These are phyloP conservation scores for Ganoderma lingzhi DNA, from an alignment of 1,284 basidiomycete genomes.

Conservation along the genomic window DNA sequence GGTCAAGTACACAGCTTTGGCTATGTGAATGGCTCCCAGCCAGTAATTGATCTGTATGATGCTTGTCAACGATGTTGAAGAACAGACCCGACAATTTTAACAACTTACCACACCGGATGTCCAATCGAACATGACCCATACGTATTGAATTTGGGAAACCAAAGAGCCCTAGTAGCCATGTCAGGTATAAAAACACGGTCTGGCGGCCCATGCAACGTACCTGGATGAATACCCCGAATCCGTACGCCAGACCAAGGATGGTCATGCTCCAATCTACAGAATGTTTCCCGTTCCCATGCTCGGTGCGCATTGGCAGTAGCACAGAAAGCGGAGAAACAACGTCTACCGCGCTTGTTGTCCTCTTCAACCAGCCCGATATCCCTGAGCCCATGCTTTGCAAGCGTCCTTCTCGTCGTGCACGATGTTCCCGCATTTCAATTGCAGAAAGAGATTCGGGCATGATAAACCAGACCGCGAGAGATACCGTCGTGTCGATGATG, in stretches of 20 bases:
- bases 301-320: slow-evolving; percentile 58
- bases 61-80: background rate
- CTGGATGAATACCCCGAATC: slow-evolving; percentile 56
- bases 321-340: slow-evolving; percentile 68
- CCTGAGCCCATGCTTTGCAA: slow-evolving; percentile 14
- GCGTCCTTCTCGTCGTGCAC: slow-evolving; percentile 42
- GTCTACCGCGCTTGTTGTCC: slow-evolving; percentile 33
- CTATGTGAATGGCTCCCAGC: slow-evolving; percentile 63
- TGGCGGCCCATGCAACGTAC: background rate
- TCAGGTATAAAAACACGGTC: background rate
- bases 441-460: slow-evolving; percentile 77
- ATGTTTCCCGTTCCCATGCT: slow-evolving; percentile 40
- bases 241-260: slow-evolving; percentile 63
- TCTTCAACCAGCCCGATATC: slow-evolving; percentile 37
- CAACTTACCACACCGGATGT: slow-evolving; percentile 63
- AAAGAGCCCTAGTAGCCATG: background rate
- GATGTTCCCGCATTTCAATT: slow-evolving; percentile 27
- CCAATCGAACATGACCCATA: slow-evolving; percentile 72
- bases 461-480: slow-evolving; percentile 58
- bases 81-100: slow-evolving; percentile 12
- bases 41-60: slow-evolving; percentile 74
- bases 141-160: slow-evolving; percentile 54
- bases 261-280: slow-evolving; percentile 75
- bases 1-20: slow-evolving; percentile 65
- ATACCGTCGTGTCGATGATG: slow-evolving; percentile 53